phyloP scores from a whole-genome alignment of 352 stramenopile genomes.

The Phytophthora pseudosyringae region DNA sequence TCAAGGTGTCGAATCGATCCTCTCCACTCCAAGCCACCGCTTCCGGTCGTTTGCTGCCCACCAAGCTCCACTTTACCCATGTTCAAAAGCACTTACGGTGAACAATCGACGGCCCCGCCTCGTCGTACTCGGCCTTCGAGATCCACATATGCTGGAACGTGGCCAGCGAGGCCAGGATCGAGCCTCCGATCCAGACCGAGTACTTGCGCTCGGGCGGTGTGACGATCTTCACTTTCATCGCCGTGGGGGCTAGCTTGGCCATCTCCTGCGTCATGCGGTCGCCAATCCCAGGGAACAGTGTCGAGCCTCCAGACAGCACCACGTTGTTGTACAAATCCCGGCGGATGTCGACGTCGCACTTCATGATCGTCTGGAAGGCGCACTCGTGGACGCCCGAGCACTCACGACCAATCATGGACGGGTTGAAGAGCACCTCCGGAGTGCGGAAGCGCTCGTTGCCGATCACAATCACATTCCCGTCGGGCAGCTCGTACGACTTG shows the following conservation, averaged over 20 bases:
- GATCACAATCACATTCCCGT: slow-evolving; percentile 98
- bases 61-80: neutral
- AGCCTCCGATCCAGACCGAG: slow-evolving; percentile 98
- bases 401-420: slow-evolving; percentile 93
- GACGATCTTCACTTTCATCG: slow-evolving; percentile 98
- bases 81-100: slow-evolving; percentile 96
- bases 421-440: slow-evolving; percentile 97
- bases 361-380: slow-evolving; percentile 86
- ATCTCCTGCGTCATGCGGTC: slow-evolving; percentile 96
- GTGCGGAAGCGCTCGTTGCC: slow-evolving; percentile 96
- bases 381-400: slow-evolving; percentile 84
- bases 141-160: slow-evolving; percentile 99
- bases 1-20: slow-evolving; percentile 36
- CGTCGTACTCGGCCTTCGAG: slow-evolving; percentile 97
- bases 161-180: slow-evolving; percentile 96
- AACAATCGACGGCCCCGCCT: slow-evolving; percentile 96
- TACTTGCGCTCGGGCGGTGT: slow-evolving; percentile 94
- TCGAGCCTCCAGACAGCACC: slow-evolving; percentile 96
- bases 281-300: slow-evolving; percentile 95
- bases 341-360: slow-evolving; percentile 92
- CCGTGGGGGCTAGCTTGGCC: slow-evolving; percentile 83
- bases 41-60: slow-evolving; percentile 16
- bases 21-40: neutral
- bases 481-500: slow-evolving; percentile 97
- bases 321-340: slow-evolving; percentile 97